Conservation (phyloP, 305 asterid genomes). For the Solanum hybrid region DNA sequence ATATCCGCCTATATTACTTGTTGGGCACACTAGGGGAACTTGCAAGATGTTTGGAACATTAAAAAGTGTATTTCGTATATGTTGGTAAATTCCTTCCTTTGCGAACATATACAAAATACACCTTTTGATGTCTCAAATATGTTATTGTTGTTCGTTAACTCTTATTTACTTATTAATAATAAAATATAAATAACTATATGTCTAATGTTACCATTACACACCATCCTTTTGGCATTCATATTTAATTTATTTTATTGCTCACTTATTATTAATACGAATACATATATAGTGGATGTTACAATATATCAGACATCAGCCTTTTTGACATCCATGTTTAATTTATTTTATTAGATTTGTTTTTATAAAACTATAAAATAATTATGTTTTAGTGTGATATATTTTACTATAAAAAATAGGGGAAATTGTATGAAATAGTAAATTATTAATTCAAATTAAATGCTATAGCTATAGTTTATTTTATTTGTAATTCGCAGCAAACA, state of each 20-base stretch:
- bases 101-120: not conserved
- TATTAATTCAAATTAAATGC: too few relatives aligned
- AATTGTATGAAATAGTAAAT: too few relatives aligned
- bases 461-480: too few relatives aligned
- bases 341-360: not conserved
- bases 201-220: not conserved
- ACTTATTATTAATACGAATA: not conserved
- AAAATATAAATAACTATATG: not conserved
- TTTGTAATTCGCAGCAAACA: too few relatives aligned
- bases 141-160: not conserved
- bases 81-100: not conserved
- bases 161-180: not conserved
- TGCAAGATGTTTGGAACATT: not conserved
- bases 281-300: not conserved
- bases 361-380: not conserved
- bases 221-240: not conserved
- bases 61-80: not conserved
- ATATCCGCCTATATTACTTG: not conserved
- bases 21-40: not conserved
- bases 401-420: not conserved
- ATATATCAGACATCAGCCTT: not conserved
- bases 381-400: not conserved
- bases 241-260: not conserved
- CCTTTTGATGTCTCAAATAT: not conserved
- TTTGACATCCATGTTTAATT: not conserved